Evolutionary conservation across 1,284 basidiomycete genomes (phyloP), one percentile per base, ranked within the genome.

Genomic region (Phellinidium pouzarii): DNA sequence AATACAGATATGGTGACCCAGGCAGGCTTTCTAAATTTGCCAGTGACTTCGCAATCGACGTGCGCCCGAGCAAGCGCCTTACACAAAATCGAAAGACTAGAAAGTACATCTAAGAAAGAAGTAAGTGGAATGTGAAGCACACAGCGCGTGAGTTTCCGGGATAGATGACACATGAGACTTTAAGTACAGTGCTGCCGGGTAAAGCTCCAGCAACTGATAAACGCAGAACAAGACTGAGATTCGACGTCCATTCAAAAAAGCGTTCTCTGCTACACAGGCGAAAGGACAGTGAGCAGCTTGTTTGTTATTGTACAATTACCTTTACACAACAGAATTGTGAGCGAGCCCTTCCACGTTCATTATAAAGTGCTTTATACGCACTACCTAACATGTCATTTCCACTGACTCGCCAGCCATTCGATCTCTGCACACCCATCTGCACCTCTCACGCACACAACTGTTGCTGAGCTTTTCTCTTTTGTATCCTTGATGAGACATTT

Each of bases 361-460:
- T 14, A 14, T 7, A 14, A 34, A 11, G 31, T 14, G 31, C 19
- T 7, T 7, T 40, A 17, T 17, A 17, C 19, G 19, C 37, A 2
- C 14, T 40, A 17, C n/a, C 25, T 11, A 23, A 20, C 31, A 34
- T 14, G 3, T 63, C 58, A 55, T 60, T 57, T 59, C 60, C 53
- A 69, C 54, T 62, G 68, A 26, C 57, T 63, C 60, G 72, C 68
- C 29, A 82, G 60, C 51, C 65, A 69, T 54, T 80, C 75, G 20
- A 84, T 73, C 45, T 70, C 64, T 22, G 63, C 60, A 54, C 82
- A 84, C 31, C 74, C 79, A 31, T 72, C 66, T 47, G 66, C 50
- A n/a, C 81, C 82, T 45, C 80, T 68, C 4, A 76, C 75, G 58
- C 81, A 84, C 29, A 84, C 64, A 11, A 81, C 74, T 4, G 79